Evolutionary conservation across 257 asterid genomes (phyloP).

Genomic region (Cruciata laevipes): DNA sequence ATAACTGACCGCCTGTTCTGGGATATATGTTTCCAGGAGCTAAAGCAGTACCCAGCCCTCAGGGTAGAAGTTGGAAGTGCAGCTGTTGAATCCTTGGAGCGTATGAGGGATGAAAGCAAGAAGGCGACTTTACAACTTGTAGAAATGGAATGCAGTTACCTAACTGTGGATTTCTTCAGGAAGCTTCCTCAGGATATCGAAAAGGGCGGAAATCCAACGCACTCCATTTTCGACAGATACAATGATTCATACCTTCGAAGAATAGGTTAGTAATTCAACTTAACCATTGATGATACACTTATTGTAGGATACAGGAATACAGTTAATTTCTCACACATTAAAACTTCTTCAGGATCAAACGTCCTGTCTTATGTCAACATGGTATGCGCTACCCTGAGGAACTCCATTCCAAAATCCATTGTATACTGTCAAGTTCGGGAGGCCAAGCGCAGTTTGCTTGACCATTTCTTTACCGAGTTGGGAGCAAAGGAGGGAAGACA

Average conservation of each 20-base stretch:
- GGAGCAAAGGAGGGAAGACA: slow-evolving; percentile 88
- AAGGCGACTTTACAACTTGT: slow-evolving; percentile 88
- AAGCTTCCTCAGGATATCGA: slow-evolving; percentile 98
- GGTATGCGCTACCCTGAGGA: slow-evolving; percentile 90
- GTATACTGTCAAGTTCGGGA: slow-evolving; percentile 98
- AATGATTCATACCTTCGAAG: slow-evolving; percentile 88
- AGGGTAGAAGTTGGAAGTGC: slow-evolving; percentile 83
- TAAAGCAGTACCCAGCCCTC: slow-evolving; percentile 92
- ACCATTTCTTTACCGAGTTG: slow-evolving; percentile 79
- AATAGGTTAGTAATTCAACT: slow-evolving; percentile 49
- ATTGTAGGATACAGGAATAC: background rate
- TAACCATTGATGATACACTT: slow-evolving; percentile 2
- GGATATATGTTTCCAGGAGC: slow-evolving; percentile 48
- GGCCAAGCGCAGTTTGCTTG: slow-evolving; percentile 95
- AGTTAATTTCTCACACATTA: background rate
- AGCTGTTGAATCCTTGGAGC: slow-evolving; percentile 81
- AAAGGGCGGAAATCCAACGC: slow-evolving; percentile 99
- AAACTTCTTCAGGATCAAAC: slow-evolving; percentile 55
- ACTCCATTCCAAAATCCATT: slow-evolving; percentile 91
- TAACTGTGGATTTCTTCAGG: slow-evolving; percentile 93
- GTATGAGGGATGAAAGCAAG: slow-evolving; percentile 96
- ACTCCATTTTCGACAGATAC: slow-evolving; percentile 90
- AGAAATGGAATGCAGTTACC: slow-evolving; percentile 89
- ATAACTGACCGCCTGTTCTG: background rate
- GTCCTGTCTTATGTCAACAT: slow-evolving; percentile 88